Conservation (phyloP, 23 red algal genomes). For the Gracilaria vermiculophylla region DNA sequence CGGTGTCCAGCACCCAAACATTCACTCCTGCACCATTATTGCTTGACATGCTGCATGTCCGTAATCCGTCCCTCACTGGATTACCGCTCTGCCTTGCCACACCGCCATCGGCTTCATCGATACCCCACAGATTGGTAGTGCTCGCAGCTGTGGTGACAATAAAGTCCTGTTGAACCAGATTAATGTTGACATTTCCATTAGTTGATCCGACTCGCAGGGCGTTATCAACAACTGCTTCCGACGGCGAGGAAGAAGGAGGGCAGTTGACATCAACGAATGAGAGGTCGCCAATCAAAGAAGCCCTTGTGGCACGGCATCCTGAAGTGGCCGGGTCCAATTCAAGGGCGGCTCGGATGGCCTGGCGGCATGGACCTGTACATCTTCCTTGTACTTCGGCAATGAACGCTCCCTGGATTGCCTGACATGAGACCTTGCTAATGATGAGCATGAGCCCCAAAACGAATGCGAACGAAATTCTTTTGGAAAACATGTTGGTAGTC, state of each 20-base stretch:
- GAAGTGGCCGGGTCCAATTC: background rate
- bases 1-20: slow-evolving; percentile 33
- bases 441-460: background rate
- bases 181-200: background rate
- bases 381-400: background rate
- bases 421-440: background rate
- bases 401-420: background rate
- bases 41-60: slow-evolving; percentile 20
- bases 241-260: background rate
- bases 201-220: background rate
- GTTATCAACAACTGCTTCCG: background rate
- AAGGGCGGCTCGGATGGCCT: background rate
- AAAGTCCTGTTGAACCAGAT: slow-evolving; percentile 10
- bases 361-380: background rate
- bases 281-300: slow-evolving; percentile 3
- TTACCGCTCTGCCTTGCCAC: background rate
- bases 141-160: background rate
- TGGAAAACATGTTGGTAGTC: no score
- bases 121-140: background rate
- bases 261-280: slow-evolving; percentile 12
- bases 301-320: background rate
- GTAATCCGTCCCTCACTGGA: slow-evolving; percentile 11
- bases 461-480: background rate
- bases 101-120: slow-evolving; percentile 36
- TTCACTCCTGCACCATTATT: slow-evolving; percentile 22